A percentile compares a stretch with the other conserved stretches of the same genome.
Conservation (phyloP, 495 filamentous ascomycete genomes). For the Pyrenopolyporus hunteri region DNA sequence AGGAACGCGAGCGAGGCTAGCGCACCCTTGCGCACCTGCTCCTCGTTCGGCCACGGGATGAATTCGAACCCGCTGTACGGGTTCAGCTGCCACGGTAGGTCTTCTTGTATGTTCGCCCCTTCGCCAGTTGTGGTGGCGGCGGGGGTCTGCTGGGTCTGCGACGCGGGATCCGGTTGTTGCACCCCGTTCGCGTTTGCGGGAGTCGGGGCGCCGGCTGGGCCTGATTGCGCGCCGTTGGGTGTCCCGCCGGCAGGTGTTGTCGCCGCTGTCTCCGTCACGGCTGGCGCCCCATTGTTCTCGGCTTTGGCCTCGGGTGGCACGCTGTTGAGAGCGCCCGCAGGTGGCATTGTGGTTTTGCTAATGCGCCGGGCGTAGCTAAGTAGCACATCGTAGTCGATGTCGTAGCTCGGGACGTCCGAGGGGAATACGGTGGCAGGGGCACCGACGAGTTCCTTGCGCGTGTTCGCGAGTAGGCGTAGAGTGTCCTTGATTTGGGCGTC, state of each 20-base stretch:
- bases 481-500: constrained; percentile 68
- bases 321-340: constrained; percentile 59
- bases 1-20: constrained; percentile 64
- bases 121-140: background rate
- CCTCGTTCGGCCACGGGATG: constrained; percentile 72
- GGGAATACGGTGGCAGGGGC: constrained; percentile 61
- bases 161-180: constrained; percentile 8
- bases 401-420: constrained; percentile 41
- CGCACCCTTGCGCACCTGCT: constrained; percentile 65
- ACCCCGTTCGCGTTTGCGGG: constrained; percentile 20
- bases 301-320: constrained; percentile 27
- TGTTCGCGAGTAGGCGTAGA: constrained; percentile 64
- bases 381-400: constrained; percentile 69
- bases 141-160: constrained; percentile 18
- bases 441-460: constrained; percentile 68
- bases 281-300: constrained; percentile 31
- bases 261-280: constrained; percentile 30
- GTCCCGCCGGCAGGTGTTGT: constrained; percentile 40
- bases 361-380: constrained; percentile 76
- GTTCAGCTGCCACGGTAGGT: constrained; percentile 59
- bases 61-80: constrained; percentile 57
- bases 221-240: constrained; percentile 31
- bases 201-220: background rate
- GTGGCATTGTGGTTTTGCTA: constrained; percentile 72
- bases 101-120: constrained; percentile 39